phyloP scores from a whole-genome alignment of 495 filamentous ascomycete species.

The Haplographium delicatum region DNA sequence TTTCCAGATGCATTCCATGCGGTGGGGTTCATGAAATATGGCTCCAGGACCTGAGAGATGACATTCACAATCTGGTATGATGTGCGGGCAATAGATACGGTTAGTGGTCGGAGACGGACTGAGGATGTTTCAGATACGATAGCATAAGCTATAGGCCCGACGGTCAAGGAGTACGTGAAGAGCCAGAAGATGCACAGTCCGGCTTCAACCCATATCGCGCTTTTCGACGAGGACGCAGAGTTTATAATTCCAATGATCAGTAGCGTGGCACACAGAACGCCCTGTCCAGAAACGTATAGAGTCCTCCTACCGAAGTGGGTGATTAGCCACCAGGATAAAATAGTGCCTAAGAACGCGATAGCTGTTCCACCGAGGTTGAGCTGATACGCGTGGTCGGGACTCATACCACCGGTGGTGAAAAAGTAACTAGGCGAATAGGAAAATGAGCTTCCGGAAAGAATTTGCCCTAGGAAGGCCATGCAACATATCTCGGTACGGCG shows the following conservation, averaged over 20 bases:
- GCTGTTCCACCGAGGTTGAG: constrained; percentile 34
- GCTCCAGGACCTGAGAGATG: constrained; percentile 60
- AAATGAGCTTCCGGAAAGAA: constrained; percentile 62
- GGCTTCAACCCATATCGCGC: neutral
- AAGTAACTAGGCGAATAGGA: constrained; percentile 41
- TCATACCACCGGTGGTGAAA: constrained; percentile 37
- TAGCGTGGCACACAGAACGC: neutral
- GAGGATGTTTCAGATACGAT: constrained; percentile 11
- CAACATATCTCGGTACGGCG: constrained; percentile 66
- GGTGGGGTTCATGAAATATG: constrained; percentile 65
- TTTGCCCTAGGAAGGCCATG: constrained; percentile 66
- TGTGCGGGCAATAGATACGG: constrained; percentile 32
- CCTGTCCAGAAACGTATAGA: constrained; percentile 33
- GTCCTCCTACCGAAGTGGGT: constrained; percentile 34
- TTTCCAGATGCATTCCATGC: constrained; percentile 64
- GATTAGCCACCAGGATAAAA: constrained; percentile 36
- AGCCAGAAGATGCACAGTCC: constrained; percentile 47
- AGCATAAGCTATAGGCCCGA: constrained; percentile 50
- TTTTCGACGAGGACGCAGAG: constrained; percentile 20
- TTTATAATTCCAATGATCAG: constrained; percentile 23
- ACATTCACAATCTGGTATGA: constrained; percentile 51
- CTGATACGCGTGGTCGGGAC: constrained; percentile 23
- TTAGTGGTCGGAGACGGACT: constrained; percentile 7
- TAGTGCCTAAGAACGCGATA: constrained; percentile 38
- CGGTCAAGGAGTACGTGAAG: constrained; percentile 48